Base-by-base conservation (phyloP, 805 yeast species). In the Hemisphaericaspora nanyangensis region DNA sequence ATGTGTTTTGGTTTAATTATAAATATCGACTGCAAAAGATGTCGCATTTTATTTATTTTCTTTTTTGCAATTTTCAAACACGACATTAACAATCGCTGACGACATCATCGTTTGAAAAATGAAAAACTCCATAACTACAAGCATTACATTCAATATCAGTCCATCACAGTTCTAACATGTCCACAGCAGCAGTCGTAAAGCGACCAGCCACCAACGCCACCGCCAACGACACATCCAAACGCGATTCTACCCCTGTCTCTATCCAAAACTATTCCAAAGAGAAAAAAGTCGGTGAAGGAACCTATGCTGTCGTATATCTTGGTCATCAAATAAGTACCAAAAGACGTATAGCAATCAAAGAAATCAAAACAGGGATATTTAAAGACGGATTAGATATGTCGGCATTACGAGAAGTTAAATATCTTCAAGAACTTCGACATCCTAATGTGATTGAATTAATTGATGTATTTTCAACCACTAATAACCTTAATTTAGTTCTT, bases 371-470 rank as follows among this genome's bases (percentile, higher is more conserved):
- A 0, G 95, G 95, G 2, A 82, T 85, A 43, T 90, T 90, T 68
- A 88, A 89, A 58, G 98, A 93, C 64, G 99, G 99, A 0, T 65
- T 93, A 37, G 99, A 93, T 63, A 91, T 93, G 96, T 85, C 95
- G 18, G 99, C 99, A 28, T 77, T 89, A n/a, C 61, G 97, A 48
- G 97, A 90, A 58, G 88, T 89, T 46, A 90, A 89, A 53, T 88
- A 85, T 52, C 64, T 89, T 16, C 95, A 86, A 53, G 97, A 90
- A 51, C 59, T 90, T 39, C 74, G 75, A 34, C 74, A 60, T 56
- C 71, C 65, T 16, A 90, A 90, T 55, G 85, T 93, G 16, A 91
- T 93, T 45, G 95, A 87, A 55, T 70, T 93, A 37, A 71, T 88
- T 3, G 97, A 93, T 57, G 96, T 93, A 6, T 91, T 83, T 60